Evolutionary conservation across 1,284 basidiomycete genomes (phyloP), one percentile per base, ranked within the genome.

Genomic region (Moesziomyces parantarcticus): DNA sequence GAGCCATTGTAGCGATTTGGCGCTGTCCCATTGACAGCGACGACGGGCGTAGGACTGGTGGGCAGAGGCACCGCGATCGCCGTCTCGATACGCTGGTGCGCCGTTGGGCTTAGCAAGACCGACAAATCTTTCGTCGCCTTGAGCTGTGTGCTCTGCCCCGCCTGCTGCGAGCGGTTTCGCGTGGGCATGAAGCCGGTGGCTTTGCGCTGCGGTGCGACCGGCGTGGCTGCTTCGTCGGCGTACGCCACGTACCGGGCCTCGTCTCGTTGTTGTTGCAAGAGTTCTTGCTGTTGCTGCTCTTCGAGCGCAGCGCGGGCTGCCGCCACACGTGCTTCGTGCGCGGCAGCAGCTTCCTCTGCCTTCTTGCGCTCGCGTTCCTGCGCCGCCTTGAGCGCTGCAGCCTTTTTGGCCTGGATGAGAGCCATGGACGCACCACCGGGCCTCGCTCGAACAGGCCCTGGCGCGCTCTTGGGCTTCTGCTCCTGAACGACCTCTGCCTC

Each of bases 321-420:
- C 5, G 58, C 71, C 3, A 74, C 48, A n/a, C 56, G 34, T 10
- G 58, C 66, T 26, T 74, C 71, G 46, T 74, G 71, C 9, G 62
- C 62, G 21, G 69, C 73, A 1, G 69, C 70, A 25, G 75, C 69
- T 25, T 68, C 64, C 29, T 75, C 67, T 0, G 58, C 73, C 56
- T 50, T 75, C 65, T 58, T 58, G 11, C 65, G 43, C 42, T 78
- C 78, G 21, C 50, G 45, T 45, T 78, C 76, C 44, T 68, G 57
- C 5, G 69, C 59, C 40, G 77, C 72, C 52, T 73, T 73, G 16
- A 56, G 23, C 3, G 76, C 57, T 9, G 81, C 81, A 0, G 80
- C 81, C 32, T 73, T 68, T 58, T 83, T 83, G 16, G 81, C 81
- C 20, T 80, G 80, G 11, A 82, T 58, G 23, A 83, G 54, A 7